Base-by-base conservation (phyloP, 176 grass and related monocot species). In the Eleusine coracana region DNA sequence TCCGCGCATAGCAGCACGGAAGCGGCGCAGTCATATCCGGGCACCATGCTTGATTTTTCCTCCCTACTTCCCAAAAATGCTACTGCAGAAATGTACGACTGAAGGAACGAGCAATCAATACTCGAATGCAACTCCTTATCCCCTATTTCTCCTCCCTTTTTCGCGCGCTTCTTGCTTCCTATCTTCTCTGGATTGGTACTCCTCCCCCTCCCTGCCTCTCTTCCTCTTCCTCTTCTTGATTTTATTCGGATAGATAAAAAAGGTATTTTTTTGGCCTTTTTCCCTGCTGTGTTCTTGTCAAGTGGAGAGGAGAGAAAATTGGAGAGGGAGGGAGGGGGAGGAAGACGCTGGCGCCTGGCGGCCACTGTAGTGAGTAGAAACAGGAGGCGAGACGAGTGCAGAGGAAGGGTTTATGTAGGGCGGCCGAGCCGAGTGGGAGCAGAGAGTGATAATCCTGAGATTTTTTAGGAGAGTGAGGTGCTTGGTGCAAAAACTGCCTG, bases 1-100 rank as follows among this genome's bases (percentile, higher is more conserved):
- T 98, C 96, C 21, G 88, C 88, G 82, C 96, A 98, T 21, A 95
- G 87, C 72, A 98, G 91, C 42, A 85, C 87, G 76, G 92, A 98
- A 42, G 92, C 88, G 46, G 91, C 87, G 80, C 87, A 98, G 70
- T 98, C 96, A 80, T 87, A 87, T 74, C 87, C 82, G 6, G 90
- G 87, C 50, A 63, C 37, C 96, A 98, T 98, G 66, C 78, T 74
- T 73, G 71, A 21, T 51, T 23, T 66, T 49, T 40, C 70, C 36
- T 46, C 25, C 25, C 54, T 63, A 50, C 38, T 34, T 85, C 41
- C 82, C 76, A 50, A 54, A 83, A 89, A 80, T 41, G 79, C 72
- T 60, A 14, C 27, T 17, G 56, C 42, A 54, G 69, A 60, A 83
- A 68, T 75, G 76, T 46, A 41, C 21, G 49, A 80, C 46, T 38